Evolutionary conservation across 495 filamentous ascomycete species (phyloP), one percentile per base, ranked within the genome.

Genomic region (Lasiosphaeria miniovina): DNA sequence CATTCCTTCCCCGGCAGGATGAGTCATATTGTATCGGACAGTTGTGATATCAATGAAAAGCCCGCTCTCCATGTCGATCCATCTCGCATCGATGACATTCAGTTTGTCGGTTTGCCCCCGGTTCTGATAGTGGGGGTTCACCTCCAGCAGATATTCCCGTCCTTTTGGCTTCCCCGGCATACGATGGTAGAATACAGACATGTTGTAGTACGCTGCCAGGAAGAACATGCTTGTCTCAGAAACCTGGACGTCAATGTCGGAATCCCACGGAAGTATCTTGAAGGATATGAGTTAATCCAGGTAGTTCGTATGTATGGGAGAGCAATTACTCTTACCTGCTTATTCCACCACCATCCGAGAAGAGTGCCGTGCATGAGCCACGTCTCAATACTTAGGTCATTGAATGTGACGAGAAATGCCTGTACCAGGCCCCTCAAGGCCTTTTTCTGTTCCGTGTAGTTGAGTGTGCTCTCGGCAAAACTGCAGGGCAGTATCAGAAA

Each of bases 21-120:
- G 68, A 4, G 63, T 50, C 57, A 63, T 14, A 33, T 66, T 62
- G 35, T 73, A 71, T 31, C 70, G 60, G 11, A 63, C 68, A 14
- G 63, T 54, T 17, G 87, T 90, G 65, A 91, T 88, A 65, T 92
- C 87, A 68, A 92, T 88, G 72, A 86, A 91, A 10, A 91, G 71
- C 0, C 88, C 88, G 52, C 80, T 90, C 32, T 75, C 68, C n/a
- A 80, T 77, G 67, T 92, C 88, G 55, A 91, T 85, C 86, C 86
- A 92, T 14, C 89, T 75, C 40, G 88, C 88, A 68, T 92, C 89
- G 59, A 90, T 90, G 49, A 89, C 81, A 60, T 90, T 90, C 52
- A 74, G 66, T 3, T 80, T 82, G 61, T 85, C 80, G 3, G 86
- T 85, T 32, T 80, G 74, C 40, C 83, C 80, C 8, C 88, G 81